Evolutionary conservation across 192 early-diverging fungal species (phyloP), one percentile per base, ranked within the genome.

Genomic region (Pilaira anomala): DNA sequence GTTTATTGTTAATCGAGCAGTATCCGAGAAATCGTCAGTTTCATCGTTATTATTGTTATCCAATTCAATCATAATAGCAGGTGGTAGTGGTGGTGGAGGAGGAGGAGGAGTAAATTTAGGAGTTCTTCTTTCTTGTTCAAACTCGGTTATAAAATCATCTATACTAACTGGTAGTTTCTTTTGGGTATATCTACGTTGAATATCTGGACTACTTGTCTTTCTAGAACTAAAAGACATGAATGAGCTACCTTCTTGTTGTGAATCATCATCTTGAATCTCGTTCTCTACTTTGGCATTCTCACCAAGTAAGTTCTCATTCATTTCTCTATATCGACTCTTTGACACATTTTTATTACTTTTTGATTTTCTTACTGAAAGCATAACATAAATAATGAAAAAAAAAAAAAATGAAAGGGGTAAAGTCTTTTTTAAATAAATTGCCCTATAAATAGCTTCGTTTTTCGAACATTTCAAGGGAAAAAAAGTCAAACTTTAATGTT

Each of bases 1-100:
- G n/a, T 66, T 66, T 24, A 21, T 55, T 49, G 68, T 69, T 21
- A 69, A 41, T 30, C 51, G 45, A 0, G 68, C 68, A 8, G 68
- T 69, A 41, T 69, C 68, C 24, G 68, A 69, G 42, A 56, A 69
- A 29, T 69, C 62, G 22, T 49, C 21, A 25, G 53, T 49, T 28
- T 68, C 66, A 40, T 33, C 42, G 3, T 45, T 12, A 45, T 45
- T 33, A 33, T 36, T 36, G 11, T 36, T 36, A 36, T 36, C 33
- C n/a, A n/a, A n/a, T 36, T 46, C 9, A 46, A 46, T 46, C 9
- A 14, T 46, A 18, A 58, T 58, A 24, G n/a, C n/a, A n/a, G 56
- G 24, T 25, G 49, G 14, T 18, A 4, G 6, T 46, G 45, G 2
- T 46, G 33, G 33, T 36, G 11, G 33, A 1, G 28, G 9, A 18